These are phyloP conservation scores for Trapa bicornis DNA, from an alignment of 345 rosid species.

Conservation along the genomic window DNA sequence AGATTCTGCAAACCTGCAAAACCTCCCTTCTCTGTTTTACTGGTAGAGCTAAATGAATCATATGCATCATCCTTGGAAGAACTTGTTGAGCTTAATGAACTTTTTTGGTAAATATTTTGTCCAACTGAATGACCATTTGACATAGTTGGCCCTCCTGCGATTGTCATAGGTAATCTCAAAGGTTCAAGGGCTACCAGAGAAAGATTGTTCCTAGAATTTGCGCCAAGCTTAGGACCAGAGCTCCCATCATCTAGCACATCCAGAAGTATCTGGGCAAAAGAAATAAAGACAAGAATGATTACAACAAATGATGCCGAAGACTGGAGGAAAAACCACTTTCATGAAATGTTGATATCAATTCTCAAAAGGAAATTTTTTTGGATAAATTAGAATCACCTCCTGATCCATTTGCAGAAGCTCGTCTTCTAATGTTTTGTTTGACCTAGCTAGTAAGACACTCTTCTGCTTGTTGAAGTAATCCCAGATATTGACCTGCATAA, in stretches of 20 bases:
- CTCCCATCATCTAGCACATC: slow-evolving; percentile 43
- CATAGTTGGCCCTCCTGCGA: slow-evolving; percentile 71
- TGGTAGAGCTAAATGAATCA: slow-evolving; percentile 26
- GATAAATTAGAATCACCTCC: slow-evolving; percentile 36
- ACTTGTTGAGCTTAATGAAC: slow-evolving; percentile 27
- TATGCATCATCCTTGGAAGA: slow-evolving; percentile 26
- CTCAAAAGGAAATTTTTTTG: slow-evolving; percentile 1
- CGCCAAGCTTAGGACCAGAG: slow-evolving; percentile 29
- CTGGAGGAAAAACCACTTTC: background rate
- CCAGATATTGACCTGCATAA: slow-evolving; percentile 47
- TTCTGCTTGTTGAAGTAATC: slow-evolving; percentile 56
- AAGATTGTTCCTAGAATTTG: slow-evolving; percentile 61
- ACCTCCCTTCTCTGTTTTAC: slow-evolving; percentile 57
- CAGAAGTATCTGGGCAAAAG: slow-evolving; percentile 52
- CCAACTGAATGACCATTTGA: slow-evolving; percentile 58
- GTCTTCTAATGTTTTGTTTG: slow-evolving; percentile 46
- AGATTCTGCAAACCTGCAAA: slow-evolving; percentile 84
- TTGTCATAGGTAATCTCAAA: slow-evolving; percentile 39
- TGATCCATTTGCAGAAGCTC: slow-evolving; percentile 69
- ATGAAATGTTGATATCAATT: background rate
- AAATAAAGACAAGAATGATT: background rate
- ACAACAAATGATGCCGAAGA: background rate
- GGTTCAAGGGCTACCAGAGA: slow-evolving; percentile 68
- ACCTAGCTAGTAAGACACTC: slow-evolving; percentile 24
- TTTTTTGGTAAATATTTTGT: slow-evolving; percentile 28